Conservation (phyloP, 2,329 filamentous ascomycete genomes). For the Penicillium sp. region DNA sequence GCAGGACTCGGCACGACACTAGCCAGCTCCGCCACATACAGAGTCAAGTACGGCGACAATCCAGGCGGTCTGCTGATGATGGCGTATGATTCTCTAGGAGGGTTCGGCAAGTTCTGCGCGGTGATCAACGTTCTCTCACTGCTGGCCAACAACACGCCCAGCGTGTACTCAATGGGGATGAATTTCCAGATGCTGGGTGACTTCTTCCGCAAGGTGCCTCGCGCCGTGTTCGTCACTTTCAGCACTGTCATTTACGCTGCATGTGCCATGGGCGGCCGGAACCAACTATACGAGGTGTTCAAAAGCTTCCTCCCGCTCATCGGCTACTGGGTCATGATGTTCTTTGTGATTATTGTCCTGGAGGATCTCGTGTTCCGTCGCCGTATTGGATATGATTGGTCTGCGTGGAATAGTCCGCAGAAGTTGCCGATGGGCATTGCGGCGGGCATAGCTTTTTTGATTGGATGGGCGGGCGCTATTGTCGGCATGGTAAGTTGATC, state of each 20-base stretch:
- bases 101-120: constrained; percentile 42
- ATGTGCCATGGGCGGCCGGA: constrained; percentile 43
- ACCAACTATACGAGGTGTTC: constrained; percentile 43
- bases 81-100: constrained; percentile 37
- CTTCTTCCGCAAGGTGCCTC: constrained; percentile 37
- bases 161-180: constrained; percentile 44
- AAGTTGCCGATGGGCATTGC: constrained; percentile 42
- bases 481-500: constrained; percentile 35
- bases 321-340: constrained; percentile 45
- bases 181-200: constrained; percentile 43
- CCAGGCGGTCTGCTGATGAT: constrained; percentile 39
- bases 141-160: constrained; percentile 44
- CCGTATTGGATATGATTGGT: constrained; percentile 38
- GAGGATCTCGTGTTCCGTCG: constrained; percentile 43
- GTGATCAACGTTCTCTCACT: constrained; percentile 42
- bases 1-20: constrained; percentile 40
- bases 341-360: constrained; percentile 40
- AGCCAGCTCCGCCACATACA: constrained; percentile 26
- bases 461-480: constrained; percentile 41
- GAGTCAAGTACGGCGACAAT: constrained; percentile 19
- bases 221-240: constrained; percentile 41
- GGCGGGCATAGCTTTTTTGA: constrained; percentile 34
- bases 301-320: constrained; percentile 45
- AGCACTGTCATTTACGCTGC: constrained; percentile 41
- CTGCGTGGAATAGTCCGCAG: constrained; percentile 36